phyloP scores from a whole-genome alignment of 2,329 filamentous ascomycete species.

The Aaosphaeria pasadenensis region DNA sequence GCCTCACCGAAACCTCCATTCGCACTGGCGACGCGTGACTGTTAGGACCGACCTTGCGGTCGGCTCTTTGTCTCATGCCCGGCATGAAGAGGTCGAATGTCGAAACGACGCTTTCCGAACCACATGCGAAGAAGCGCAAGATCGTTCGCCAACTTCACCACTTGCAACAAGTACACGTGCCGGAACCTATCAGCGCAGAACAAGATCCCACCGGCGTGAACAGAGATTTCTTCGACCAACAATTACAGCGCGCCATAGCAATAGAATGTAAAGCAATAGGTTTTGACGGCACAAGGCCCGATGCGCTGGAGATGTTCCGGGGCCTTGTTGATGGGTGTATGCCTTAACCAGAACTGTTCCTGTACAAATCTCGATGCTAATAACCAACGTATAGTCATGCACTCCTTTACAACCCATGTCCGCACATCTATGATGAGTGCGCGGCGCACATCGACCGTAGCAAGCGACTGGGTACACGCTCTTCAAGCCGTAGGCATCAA shows the following conservation, averaged over 20 bases:
- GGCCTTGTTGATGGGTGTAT: conserved; percentile 58
- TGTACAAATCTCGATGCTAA: no score
- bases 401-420: conserved; percentile 52
- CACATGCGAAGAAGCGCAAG: conserved; percentile 32
- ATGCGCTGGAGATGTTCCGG: conserved; percentile 56
- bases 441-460: conserved; percentile 55
- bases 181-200: conserved; percentile 34
- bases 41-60: no score
- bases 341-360: conserved; percentile 18
- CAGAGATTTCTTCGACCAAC: conserved; percentile 51
- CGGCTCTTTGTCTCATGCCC: conserved; percentile 11
- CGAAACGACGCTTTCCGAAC: conserved; percentile 19
- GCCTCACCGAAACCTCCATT: no score
- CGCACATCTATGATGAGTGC: conserved; percentile 57
- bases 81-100: conserved; percentile 33
- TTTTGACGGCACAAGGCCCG: conserved; percentile 54
- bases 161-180: conserved; percentile 31
- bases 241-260: conserved; percentile 56
- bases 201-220: conserved; percentile 38
- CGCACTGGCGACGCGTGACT: no score
- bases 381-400: conserved; percentile 46
- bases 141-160: conserved; percentile 32
- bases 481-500: conserved; percentile 42
- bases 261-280: conserved; percentile 51
- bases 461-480: conserved; percentile 57